Conservation (phyloP, 495 filamentous ascomycete genomes). For the Aspergillus steynii region DNA sequence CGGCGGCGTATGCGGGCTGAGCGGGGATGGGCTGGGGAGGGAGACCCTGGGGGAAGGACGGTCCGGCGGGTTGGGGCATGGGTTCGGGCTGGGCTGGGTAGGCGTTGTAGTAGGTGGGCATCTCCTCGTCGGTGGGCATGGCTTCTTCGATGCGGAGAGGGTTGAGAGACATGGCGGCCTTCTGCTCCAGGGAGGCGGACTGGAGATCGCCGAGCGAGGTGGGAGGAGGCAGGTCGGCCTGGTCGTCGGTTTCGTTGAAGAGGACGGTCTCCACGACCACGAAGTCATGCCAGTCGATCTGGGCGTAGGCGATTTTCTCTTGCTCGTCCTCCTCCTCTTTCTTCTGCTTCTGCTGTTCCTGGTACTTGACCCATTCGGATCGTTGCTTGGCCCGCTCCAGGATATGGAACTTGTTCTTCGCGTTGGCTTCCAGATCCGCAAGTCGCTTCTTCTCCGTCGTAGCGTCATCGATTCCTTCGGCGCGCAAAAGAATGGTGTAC, state of each 20-base stretch:
- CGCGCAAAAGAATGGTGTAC: constrained; percentile 77
- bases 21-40: constrained; percentile 30
- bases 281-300: constrained; percentile 99
- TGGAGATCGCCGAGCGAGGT: constrained; percentile 88
- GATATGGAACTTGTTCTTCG: constrained; percentile 75
- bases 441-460: constrained; percentile 68
- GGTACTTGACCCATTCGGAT: constrained; percentile 82
- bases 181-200: constrained; percentile 91
- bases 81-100: constrained; percentile 39
- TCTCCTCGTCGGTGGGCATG: constrained; percentile 77
- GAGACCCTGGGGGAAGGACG: constrained; percentile 38
- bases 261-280: constrained; percentile 94
- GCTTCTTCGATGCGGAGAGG: constrained; percentile 92
- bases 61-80: constrained; percentile 18
- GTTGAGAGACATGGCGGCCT: constrained; percentile 82
- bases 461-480: constrained; percentile 66
- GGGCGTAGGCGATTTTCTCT: constrained; percentile 79
- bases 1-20: background rate
- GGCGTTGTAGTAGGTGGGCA: constrained; percentile 56
- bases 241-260: constrained; percentile 87
- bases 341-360: constrained; percentile 82
- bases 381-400: constrained; percentile 78
- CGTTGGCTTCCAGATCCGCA: constrained; percentile 73
- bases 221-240: constrained; percentile 82
- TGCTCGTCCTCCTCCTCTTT: constrained; percentile 87